Evolutionary conservation across 345 rosid species (phyloP).

Genomic region (Barbarea vulgaris): DNA sequence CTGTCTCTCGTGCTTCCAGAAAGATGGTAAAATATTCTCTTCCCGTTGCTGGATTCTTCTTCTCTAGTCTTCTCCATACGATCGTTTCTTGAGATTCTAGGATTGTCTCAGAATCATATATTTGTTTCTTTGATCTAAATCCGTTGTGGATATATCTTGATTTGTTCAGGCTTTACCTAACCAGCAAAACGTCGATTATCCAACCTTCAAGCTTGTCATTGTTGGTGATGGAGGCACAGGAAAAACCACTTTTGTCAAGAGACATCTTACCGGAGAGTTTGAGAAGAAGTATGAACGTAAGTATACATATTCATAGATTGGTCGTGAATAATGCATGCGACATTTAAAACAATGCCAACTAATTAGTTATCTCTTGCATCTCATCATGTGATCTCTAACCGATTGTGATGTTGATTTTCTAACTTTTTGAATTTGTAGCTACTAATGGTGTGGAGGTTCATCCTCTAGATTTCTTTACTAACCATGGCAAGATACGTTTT

Average conservation of each 20-base stretch:
- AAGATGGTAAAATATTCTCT: background rate
- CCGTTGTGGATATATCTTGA: background rate
- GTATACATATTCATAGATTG: too few species aligned
- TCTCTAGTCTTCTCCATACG: too few species aligned
- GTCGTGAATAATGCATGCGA: too few species aligned
- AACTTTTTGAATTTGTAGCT: background rate
- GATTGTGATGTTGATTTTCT: background rate
- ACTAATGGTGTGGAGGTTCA: slow-evolving; percentile 1
- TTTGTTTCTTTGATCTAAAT: background rate
- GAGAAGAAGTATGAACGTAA: background rate
- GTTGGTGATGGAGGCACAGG: slow-evolving; percentile 4
- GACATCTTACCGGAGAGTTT: background rate
- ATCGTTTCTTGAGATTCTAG: too few species aligned
- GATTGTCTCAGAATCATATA: background rate
- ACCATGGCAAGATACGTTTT: background rate
- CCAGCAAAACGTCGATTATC: background rate
- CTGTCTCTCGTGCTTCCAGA: background rate
- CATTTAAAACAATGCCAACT: background rate
- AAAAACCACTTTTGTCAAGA: background rate
- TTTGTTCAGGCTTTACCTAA: slow-evolving; percentile 5
- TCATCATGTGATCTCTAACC: background rate
- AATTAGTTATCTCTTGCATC: too few species aligned
- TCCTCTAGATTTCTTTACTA: background rate
- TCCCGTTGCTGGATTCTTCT: background rate
- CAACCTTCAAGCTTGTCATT: background rate